Percentiles rank a stretch among this genome's conserved stretches.
These are phyloP conservation scores for Luvunga scandens DNA, from an alignment of 345 rosid species.

Conservation along the genomic window DNA sequence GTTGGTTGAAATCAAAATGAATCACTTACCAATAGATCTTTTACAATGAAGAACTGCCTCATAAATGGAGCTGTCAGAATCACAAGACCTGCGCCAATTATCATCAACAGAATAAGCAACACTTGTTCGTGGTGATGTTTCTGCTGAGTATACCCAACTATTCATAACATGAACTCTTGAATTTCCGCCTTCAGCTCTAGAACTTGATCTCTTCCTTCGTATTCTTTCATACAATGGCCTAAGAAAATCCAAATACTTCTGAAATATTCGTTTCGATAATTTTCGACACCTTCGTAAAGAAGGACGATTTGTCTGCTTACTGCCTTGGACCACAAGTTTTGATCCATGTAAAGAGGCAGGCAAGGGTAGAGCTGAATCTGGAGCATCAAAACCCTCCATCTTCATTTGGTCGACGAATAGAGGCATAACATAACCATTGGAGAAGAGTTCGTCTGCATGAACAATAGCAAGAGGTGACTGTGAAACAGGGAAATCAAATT, in stretches of 20 bases:
- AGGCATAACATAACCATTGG: constrained; percentile 78
- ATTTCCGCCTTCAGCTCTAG: constrained; percentile 33
- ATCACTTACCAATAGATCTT: constrained; percentile 61
- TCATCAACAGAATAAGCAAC: constrained; percentile 54
- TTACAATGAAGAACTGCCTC: constrained; percentile 99
- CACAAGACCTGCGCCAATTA: constrained; percentile 68
- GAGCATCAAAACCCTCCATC: constrained; percentile 30
- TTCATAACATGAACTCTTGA: constrained; percentile 30
- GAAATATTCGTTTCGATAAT: constrained; percentile 48
- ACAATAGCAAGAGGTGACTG: constrained; percentile 51
- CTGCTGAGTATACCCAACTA: constrained; percentile 52
- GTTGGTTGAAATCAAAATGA: neutral
- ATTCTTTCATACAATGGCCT: constrained; percentile 62
- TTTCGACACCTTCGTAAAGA: constrained; percentile 52
- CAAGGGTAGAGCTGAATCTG: constrained; percentile 23
- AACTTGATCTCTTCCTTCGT: constrained; percentile 41
- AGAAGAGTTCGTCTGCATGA: constrained; percentile 86
- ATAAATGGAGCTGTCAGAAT: constrained; percentile 84
- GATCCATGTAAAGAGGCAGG: constrained; percentile 31
- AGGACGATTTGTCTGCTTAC: constrained; percentile 28
- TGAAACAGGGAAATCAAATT: constrained; percentile 68
- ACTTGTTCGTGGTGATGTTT: constrained; percentile 69
- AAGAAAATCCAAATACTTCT: constrained; percentile 70
- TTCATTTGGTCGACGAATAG: constrained; percentile 40
- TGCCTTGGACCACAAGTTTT: constrained; percentile 18